phyloP scores from a whole-genome alignment of 306 rosid species.

The Vigna angularis region DNA sequence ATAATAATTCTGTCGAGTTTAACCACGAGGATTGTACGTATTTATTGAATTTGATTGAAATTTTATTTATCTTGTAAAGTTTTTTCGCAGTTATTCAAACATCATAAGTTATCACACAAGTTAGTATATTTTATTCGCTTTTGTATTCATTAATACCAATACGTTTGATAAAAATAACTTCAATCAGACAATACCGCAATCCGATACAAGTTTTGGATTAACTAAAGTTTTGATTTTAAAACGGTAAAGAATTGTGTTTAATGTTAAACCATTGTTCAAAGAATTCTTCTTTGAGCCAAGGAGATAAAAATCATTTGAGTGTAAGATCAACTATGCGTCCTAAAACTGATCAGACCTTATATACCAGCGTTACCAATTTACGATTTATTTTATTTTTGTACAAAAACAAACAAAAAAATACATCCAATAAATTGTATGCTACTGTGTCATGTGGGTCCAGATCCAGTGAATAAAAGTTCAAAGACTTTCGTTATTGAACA shows the following conservation, averaged over 20 bases:
- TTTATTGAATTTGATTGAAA: background rate
- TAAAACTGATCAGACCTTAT: conserved; percentile 8
- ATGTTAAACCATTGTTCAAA: background rate
- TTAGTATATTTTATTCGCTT: background rate
- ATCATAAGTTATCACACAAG: background rate
- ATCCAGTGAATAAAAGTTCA: background rate
- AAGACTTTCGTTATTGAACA: background rate
- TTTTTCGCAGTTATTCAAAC: background rate
- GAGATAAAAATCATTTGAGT: background rate
- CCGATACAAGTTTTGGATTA: background rate
- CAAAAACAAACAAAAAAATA: background rate
- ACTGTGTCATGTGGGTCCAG: background rate
- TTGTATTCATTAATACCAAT: background rate
- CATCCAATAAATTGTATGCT: background rate
- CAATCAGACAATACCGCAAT: background rate
- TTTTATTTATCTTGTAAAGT: background rate
- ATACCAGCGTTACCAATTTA: background rate
- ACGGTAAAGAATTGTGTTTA: background rate
- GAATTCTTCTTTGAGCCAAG: background rate
- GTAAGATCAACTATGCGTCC: background rate
- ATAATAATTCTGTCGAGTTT: too few species aligned
- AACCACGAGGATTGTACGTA: background rate
- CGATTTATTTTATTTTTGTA: background rate
- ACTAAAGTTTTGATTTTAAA: background rate
- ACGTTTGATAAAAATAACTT: background rate